Base-by-base conservation (phyloP, 139 green algal species). In the Picochlorum sp. region DNA sequence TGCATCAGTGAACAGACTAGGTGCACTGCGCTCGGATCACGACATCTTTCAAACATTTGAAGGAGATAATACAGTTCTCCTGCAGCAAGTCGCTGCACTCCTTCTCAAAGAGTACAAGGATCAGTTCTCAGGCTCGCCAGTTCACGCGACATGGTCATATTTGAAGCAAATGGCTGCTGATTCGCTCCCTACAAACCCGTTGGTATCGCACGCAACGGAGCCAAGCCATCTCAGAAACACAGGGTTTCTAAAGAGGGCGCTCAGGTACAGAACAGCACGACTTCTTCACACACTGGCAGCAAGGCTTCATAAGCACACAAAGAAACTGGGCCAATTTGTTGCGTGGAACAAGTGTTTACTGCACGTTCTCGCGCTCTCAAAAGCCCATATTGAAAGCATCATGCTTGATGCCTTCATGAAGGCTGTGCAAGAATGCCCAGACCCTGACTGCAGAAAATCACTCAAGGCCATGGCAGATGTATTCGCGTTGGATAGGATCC, bases 11-110 rank as follows among this genome's bases (percentile, higher is more conserved):
- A 94, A 94, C 76, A 79, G 86, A 11, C 77, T 94, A 57, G 86
- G 86, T 15, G 75, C 75, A n/a, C 71, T 85, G 73, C 77, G 86
- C 30, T 81, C 62, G 20, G 86, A 94, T 66, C 86, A 94, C 56
- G 85, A 91, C 83, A 92, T 90, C 73, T 89, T 89, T 73, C 81
- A 86, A 67, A 91, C 83, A 11, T 86, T 86, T 71, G 81, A 86
- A 69, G 82, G 86, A 4, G 86, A 94, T 75, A 94, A 94, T 80
- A 92, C 85, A 11, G 86, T 94, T 67, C 75, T 94, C 67, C 77
- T 89, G 77, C 84, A 91, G 83, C 82, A 92, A 82, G 86, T 91
- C 41, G 71, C 82, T 0, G 86, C 61, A 26, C 73, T 86, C 69
- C 77, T 92, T 72, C 77, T 94, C 44, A 94, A 94, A 74, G 77